Evolutionary conservation across 345 rosid species (phyloP), one percentile per base, ranked within the genome.

Genomic region (Euphorbia lathyris): DNA sequence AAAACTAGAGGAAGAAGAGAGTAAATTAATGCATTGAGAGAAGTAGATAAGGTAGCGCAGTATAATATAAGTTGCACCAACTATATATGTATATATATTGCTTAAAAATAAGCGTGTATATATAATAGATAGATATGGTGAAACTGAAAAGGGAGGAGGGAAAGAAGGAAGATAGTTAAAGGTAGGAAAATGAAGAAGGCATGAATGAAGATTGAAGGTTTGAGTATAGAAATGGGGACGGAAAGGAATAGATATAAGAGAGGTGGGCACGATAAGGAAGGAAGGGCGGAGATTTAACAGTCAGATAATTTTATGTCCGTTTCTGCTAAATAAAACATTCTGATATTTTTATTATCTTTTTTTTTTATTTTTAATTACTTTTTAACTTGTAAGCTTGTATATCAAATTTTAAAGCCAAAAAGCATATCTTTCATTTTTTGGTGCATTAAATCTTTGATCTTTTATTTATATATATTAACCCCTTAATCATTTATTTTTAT

Each of bases 281-380:
- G 93, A 90, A 90, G 97, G 99, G 99, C 87, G 89, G 95, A 90
- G 96, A 92, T 88, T 95, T 79, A 87, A 80, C 83, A 48, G 90
- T 81, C 85, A 76, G 88, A 79, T 53, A 27, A 38, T 80, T 79
- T 79, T 82, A 77, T 90, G 90, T 66, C 87, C 71, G 83, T 79
- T 58, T 78, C 75, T 84, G 89, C 77, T 74, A 57, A 60, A 50
- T 22, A 40, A 9, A 11, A 3, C 1, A 22, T 38, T 62, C 23
- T n/a, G 55, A 50, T 66, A 11, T 51, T 67, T 43, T 25, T 43
- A 19, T 25, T 22, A 12, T 34, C 6, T 7, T 0, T 10, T 45
- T 45, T 45, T 45, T 12, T 34, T 7, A 36, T 7, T 8, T 0
- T 10, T n/a, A 38, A 17, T 34, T 61, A 40, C 10, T 34, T 20